A percentile compares a stretch with the other conserved stretches of the same genome.
These are phyloP conservation scores for Alternaria arborescens DNA, from an alignment of 2,329 filamentous ascomycete species.

Conservation along the genomic window DNA sequence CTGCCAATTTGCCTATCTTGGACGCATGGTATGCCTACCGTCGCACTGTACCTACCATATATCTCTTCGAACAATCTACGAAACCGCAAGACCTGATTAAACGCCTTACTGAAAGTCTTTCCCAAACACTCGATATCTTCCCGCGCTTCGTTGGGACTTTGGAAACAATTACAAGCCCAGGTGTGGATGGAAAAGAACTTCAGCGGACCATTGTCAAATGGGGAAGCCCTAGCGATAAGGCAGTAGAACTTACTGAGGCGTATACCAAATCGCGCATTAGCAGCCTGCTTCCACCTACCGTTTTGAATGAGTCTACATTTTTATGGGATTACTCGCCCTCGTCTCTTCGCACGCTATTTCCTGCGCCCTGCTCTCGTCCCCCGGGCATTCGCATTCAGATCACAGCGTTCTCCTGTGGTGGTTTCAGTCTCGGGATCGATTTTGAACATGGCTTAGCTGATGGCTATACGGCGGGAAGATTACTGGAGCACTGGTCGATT, in stretches of 20 bases:
- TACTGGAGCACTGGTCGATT: background rate
- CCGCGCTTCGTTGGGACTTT: background rate
- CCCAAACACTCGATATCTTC: background rate
- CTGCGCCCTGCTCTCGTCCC: rapidly evolving
- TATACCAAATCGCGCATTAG: background rate
- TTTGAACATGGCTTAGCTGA: conserved; percentile 1
- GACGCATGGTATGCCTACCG: background rate
- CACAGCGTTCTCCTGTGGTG: background rate
- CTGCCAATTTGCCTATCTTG: background rate
- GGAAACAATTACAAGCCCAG: background rate
- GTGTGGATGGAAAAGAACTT: background rate
- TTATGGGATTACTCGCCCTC: background rate
- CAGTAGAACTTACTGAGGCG: background rate
- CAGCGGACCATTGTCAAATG: background rate
- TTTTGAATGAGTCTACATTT: background rate
- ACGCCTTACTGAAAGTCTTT: background rate
- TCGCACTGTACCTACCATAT: background rate
- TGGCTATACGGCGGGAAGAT: background rate
- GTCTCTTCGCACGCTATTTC: background rate
- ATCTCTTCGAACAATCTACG: background rate
- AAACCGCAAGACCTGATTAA: background rate
- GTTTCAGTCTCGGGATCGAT: background rate
- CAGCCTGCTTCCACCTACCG: background rate
- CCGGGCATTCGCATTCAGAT: background rate
- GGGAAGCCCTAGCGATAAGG: background rate